These are phyloP conservation scores for Zasmidium angulare DNA, from an alignment of 2,329 filamentous ascomycete genomes.

Conservation along the genomic window DNA sequence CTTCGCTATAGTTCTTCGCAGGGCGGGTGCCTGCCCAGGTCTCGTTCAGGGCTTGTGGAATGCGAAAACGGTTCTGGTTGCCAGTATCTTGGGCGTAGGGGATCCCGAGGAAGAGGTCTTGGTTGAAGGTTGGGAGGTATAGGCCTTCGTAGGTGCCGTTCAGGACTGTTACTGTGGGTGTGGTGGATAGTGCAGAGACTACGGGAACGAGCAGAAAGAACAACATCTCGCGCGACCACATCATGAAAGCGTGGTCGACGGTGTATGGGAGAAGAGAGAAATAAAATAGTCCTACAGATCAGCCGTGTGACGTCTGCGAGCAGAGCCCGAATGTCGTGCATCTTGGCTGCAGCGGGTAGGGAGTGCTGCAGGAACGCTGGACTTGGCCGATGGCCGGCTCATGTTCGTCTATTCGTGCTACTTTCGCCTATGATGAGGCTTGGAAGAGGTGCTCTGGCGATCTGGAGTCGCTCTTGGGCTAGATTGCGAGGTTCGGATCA, in stretches of 20 bases:
- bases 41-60: slow-evolving; percentile 25
- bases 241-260: neutral
- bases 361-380: neutral
- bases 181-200: neutral
- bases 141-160: slow-evolving; percentile 45
- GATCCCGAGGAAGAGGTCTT: slow-evolving; percentile 49
- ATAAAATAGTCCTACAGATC: neutral
- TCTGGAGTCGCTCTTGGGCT: too few species aligned
- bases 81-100: slow-evolving; percentile 39
- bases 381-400: neutral
- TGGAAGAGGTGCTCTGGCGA: too few species aligned
- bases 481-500: too few species aligned
- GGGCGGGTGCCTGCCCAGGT: slow-evolving; percentile 14
- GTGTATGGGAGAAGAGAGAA: neutral
- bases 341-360: neutral
- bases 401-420: neutral
- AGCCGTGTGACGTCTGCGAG: neutral
- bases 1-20: slow-evolving; percentile 21
- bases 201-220: neutral
- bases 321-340: neutral
- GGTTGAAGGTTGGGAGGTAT: slow-evolving; percentile 41
- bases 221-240: neutral
- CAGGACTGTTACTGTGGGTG: slow-evolving; percentile 9
- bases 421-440: too few species aligned
- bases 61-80: slow-evolving; percentile 33